These are phyloP conservation scores for Saccharomycopsis sp. DNA, from an alignment of 805 yeast species.

Conservation along the genomic window DNA sequence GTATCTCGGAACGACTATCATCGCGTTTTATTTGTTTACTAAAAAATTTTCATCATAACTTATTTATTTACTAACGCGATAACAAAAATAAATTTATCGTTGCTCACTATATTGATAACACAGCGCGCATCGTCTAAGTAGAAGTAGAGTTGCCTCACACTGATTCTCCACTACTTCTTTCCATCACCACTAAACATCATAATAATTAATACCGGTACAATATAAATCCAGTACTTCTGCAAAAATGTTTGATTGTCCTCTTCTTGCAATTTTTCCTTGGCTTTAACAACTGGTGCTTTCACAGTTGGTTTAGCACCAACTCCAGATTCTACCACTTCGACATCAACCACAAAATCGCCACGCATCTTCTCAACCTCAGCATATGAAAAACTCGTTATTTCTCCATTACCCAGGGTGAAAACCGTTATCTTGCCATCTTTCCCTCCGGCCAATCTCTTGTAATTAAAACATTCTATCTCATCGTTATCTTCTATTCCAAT, in stretches of 20 bases:
- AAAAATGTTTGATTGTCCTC: constrained; percentile 17
- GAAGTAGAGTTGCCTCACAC: background rate
- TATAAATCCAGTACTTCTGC: constrained; percentile 21
- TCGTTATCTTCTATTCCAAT: constrained; percentile 8
- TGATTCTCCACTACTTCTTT: background rate
- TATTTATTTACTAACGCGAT: no score
- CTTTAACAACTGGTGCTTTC: constrained; percentile 5
- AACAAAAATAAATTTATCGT: no score
- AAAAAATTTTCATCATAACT: no score
- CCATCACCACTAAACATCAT: constrained; percentile 18
- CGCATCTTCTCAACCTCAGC: background rate
- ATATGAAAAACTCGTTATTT: background rate
- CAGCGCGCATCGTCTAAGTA: background rate
- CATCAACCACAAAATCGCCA: constrained; percentile 1
- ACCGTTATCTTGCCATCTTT: background rate
- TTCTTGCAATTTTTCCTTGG: background rate
- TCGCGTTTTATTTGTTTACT: no score
- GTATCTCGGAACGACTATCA: no score
- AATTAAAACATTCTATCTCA: constrained; percentile 12
- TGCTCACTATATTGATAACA: background rate
- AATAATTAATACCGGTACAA: constrained; percentile 17
- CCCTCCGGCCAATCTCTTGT: constrained; percentile 3
- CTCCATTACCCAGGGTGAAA: background rate
- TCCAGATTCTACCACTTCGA: background rate
- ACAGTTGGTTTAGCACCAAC: constrained; percentile 9